phyloP scores from a whole-genome alignment of 192 early-diverging fungal species.

The Rhizophagus sp. region DNA sequence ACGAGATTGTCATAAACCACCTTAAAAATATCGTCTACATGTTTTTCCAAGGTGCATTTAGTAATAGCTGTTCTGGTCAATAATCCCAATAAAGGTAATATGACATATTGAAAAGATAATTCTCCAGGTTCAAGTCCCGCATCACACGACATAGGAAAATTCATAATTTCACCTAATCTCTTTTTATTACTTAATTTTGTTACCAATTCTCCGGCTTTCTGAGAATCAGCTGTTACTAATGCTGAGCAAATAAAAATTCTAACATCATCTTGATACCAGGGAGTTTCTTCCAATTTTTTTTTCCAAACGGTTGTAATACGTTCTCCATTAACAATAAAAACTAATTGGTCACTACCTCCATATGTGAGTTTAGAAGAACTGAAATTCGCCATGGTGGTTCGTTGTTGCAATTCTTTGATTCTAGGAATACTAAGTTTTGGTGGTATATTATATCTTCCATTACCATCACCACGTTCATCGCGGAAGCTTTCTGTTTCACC shows the following conservation, averaged over 20 bases:
- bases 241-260: slow-evolving; percentile 25
- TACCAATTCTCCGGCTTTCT: slow-evolving; percentile 30
- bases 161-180: slow-evolving; percentile 34
- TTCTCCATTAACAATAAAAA: background rate
- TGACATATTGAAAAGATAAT: slow-evolving; percentile 41
- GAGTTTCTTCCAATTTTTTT: slow-evolving; percentile 6
- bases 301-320: background rate
- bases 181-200: slow-evolving; percentile 21
- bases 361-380: slow-evolving; percentile 4
- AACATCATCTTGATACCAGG: background rate
- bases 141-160: slow-evolving; percentile 34
- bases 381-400: background rate
- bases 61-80: slow-evolving; percentile 38
- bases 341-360: slow-evolving; percentile 7
- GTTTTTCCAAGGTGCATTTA: slow-evolving; percentile 35
- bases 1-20: slow-evolving; percentile 34
- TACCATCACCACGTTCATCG: too few species aligned
- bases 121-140: slow-evolving; percentile 2
- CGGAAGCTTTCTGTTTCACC: too few species aligned
- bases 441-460: too few species aligned
- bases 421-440: too few species aligned
- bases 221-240: too few species aligned
- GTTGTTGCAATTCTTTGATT: too few species aligned
- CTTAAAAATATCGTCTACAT: slow-evolving; percentile 36
- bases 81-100: slow-evolving; percentile 34